Percentiles rank a stretch among this genome's conserved stretches.
Evolutionary conservation across 148 eudicot species (phyloP).

Genomic region (Gaultheria prostrata): DNA sequence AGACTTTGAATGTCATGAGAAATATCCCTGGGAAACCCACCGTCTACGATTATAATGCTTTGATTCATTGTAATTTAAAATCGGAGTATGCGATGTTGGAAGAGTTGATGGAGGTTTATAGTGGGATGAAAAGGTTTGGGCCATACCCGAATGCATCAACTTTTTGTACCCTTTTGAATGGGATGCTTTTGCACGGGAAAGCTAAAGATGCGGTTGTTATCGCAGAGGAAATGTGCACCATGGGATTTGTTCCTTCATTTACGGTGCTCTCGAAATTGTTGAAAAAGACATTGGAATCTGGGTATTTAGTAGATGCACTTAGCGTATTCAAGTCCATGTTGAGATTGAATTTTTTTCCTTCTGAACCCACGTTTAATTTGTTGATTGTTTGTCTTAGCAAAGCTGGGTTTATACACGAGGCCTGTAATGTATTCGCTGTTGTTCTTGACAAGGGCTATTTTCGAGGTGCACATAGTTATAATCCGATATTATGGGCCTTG

Average conservation of each 20-base stretch:
- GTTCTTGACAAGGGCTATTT: slow-evolving; percentile 34
- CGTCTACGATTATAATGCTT: slow-evolving; percentile 47
- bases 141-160: slow-evolving; percentile 47
- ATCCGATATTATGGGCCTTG: slow-evolving; percentile 62
- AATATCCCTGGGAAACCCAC: slow-evolving; percentile 36
- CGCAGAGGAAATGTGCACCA: slow-evolving; percentile 39
- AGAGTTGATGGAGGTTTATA: slow-evolving; percentile 30
- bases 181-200: slow-evolving; percentile 31
- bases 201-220: slow-evolving; percentile 31
- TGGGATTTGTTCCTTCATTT: slow-evolving; percentile 51
- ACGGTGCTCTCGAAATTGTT: slow-evolving; percentile 36
- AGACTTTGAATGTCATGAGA: slow-evolving; percentile 32
- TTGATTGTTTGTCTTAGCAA: slow-evolving; percentile 42
- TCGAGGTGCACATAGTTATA: slow-evolving; percentile 36
- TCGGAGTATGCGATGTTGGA: slow-evolving; percentile 34
- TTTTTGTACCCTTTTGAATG: slow-evolving; percentile 42
- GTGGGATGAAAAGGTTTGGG: slow-evolving; percentile 41
- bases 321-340: slow-evolving; percentile 44
- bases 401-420: slow-evolving; percentile 39
- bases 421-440: slow-evolving; percentile 31
- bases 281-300: slow-evolving; percentile 33
- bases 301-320: slow-evolving; percentile 29
- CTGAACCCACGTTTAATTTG: slow-evolving; percentile 22
- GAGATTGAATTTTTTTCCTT: slow-evolving; percentile 33
- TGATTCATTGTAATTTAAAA: slow-evolving; percentile 41